Base-by-base conservation (phyloP, 495 filamentous ascomycete genomes). In the Aspergillus hancockii region DNA sequence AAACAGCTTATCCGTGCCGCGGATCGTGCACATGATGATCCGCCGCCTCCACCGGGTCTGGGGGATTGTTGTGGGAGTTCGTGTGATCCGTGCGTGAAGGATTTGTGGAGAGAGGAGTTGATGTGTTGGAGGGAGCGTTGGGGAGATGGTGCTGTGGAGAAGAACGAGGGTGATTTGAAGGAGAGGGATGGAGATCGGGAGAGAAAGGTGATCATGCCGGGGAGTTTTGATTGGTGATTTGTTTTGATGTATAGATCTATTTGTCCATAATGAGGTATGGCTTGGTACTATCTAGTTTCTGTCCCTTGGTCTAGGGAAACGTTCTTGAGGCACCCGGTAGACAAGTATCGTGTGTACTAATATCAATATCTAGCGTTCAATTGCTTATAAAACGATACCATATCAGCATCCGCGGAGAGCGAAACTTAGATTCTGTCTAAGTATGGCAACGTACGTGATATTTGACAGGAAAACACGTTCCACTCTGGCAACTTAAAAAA, bases 11-110 rank as follows among this genome's bases (percentile, higher is more conserved):
- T 75, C 22, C 70, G 71, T 12, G 75, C 75, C 1, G 75, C 69
- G 13, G 65, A 67, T 16, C 67, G 75, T 16, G 65, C 38, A 0
- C 52, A 69, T 47, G 57, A 77, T 58, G 70, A 76, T 58, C 73
- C 75, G 4, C 75, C 74, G 8, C 75, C 75, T 4, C 70, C 65
- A 22, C 73, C 73, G 12, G 75, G 63, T 22, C 62, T 73, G 25
- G 75, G 75, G 4, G 62, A 68, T 28, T 77, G 75, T 38, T 77
- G 75, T 62, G 75, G 75, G 21, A 77, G 75, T 36, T 73, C 75
- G 56, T 77, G 75, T 55, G 75, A 77, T 61, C 75, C 75, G 7
- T 77, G 75, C 52, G 75, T 77, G 36, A 75, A 63, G 58, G 71
- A 74, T 65, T 43, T 77, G 12, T 77, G 75, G 75, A 63, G 60